These are phyloP conservation scores for Trichoderma semiorbis DNA, from an alignment of 2,329 filamentous ascomycete species.

Conservation along the genomic window DNA sequence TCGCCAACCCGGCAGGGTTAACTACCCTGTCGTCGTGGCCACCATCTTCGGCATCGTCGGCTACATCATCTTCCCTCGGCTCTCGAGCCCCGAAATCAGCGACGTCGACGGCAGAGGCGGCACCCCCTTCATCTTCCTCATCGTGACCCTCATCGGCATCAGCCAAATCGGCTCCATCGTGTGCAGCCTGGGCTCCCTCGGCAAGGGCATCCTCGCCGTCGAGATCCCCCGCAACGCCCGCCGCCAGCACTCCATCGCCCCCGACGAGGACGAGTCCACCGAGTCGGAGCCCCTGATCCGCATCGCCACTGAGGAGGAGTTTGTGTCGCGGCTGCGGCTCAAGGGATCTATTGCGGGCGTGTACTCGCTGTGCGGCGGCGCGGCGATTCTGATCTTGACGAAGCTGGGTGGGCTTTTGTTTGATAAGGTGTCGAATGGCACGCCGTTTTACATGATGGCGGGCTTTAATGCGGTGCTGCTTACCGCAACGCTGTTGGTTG, in stretches of 20 bases:
- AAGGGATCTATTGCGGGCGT: constrained; percentile 95
- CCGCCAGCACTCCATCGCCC: constrained; percentile 29
- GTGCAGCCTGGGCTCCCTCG: constrained; percentile 85
- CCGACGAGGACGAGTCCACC: constrained; percentile 39
- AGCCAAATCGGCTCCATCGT: constrained; percentile 97
- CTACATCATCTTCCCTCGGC: constrained; percentile 71
- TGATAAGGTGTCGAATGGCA: constrained; percentile 67
- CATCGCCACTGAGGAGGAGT: constrained; percentile 29
- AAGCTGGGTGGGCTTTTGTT: constrained; percentile 88
- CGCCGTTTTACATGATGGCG: constrained; percentile 94
- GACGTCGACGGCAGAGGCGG: constrained; percentile 63
- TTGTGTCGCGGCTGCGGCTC: constrained; percentile 54
- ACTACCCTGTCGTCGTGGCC: constrained; percentile 70
- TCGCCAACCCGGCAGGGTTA: constrained; percentile 62
- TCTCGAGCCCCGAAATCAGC: constrained; percentile 72
- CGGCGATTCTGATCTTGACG: constrained; percentile 84
- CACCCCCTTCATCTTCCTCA: constrained; percentile 64
- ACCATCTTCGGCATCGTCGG: constrained; percentile 72
- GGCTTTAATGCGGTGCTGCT: constrained; percentile 76
- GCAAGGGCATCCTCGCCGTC: constrained; percentile 67
- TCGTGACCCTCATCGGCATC: constrained; percentile 78
- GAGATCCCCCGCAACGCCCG: constrained; percentile 35
- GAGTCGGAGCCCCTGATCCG: constrained; percentile 42
- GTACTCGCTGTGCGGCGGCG: constrained; percentile 87
- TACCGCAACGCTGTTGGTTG: constrained; percentile 50